Percentiles rank a stretch among this genome's conserved stretches.
These are phyloP conservation scores for Umbilicaria muhlenbergii DNA, from an alignment of 495 filamentous ascomycete species.

Conservation along the genomic window DNA sequence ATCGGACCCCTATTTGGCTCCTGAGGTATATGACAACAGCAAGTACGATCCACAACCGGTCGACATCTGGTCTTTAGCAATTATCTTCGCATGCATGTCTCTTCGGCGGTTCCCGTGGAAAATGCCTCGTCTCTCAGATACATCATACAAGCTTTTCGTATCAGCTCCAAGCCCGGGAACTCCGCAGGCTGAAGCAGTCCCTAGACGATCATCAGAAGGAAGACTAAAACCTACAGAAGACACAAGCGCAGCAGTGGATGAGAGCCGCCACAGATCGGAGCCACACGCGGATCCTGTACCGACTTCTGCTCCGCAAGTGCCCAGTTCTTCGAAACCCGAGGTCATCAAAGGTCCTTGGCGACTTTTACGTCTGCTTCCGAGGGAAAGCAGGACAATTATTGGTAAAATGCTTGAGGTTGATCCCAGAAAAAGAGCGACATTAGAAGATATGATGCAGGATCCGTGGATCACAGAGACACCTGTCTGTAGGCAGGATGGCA, in stretches of 20 bases:
- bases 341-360: slow-evolving; percentile 89
- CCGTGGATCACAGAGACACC: slow-evolving; percentile 70
- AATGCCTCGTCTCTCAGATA: slow-evolving; percentile 77
- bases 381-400: slow-evolving; percentile 81
- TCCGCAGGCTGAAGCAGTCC: slow-evolving; percentile 29
- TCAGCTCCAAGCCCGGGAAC: slow-evolving; percentile 47
- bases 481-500: slow-evolving; percentile 43
- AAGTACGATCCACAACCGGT: slow-evolving; percentile 91
- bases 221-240: slow-evolving; percentile 14
- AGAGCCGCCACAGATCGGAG: slow-evolving; percentile 6
- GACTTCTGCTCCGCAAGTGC: background rate
- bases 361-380: slow-evolving; percentile 75
- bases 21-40: slow-evolving; percentile 87
- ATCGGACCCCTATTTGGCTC: slow-evolving; percentile 92
- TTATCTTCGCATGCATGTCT: slow-evolving; percentile 99
- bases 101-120: slow-evolving; percentile 96
- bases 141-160: slow-evolving; percentile 86
- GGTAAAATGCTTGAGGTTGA: slow-evolving; percentile 85
- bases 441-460: slow-evolving; percentile 74
- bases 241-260: slow-evolving; percentile 1
- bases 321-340: slow-evolving; percentile 34
- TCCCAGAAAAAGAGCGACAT: slow-evolving; percentile 65
- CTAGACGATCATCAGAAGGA: slow-evolving; percentile 17
- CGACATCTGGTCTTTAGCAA: slow-evolving; percentile 95
- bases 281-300: background rate